Conservation (phyloP, 2,329 filamentous ascomycete species). For the Trichoderma koningii region DNA sequence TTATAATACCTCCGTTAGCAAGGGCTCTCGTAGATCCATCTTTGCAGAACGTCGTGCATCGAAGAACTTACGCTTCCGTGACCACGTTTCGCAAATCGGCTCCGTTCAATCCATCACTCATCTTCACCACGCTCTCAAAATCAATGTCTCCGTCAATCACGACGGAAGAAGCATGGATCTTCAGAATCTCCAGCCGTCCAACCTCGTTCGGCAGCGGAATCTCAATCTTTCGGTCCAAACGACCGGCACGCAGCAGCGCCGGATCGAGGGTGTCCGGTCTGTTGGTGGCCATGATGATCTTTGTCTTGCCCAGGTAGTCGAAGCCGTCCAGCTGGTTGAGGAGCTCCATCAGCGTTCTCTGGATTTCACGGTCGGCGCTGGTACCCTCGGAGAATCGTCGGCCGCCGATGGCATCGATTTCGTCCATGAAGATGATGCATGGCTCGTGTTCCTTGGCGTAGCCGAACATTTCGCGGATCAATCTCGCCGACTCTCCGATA, state of each 20-base stretch:
- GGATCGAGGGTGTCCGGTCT: slow-evolving; percentile 94
- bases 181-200: slow-evolving; percentile 91
- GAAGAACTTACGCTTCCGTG: slow-evolving; percentile 96
- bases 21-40: not conserved
- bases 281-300: slow-evolving; percentile 99
- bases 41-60: no score
- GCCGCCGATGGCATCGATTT: slow-evolving; percentile 98
- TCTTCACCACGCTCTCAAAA: slow-evolving; percentile 99
- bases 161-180: slow-evolving; percentile 90
- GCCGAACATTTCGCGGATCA: slow-evolving; percentile 99
- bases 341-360: slow-evolving; percentile 96
- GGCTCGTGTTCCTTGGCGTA: slow-evolving; percentile 99
- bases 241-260: slow-evolving; percentile 85
- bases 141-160: slow-evolving; percentile 93
- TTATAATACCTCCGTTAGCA: slow-evolving; percentile 26
- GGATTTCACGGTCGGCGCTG: slow-evolving; percentile 95
- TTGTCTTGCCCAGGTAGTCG: slow-evolving; percentile 98
- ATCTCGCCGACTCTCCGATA: slow-evolving; percentile 93
- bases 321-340: slow-evolving; percentile 98
- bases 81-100: slow-evolving; percentile 97
- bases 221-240: slow-evolving; percentile 96
- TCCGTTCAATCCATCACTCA: slow-evolving; percentile 97
- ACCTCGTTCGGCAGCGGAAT: slow-evolving; percentile 97
- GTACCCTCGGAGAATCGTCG: slow-evolving; percentile 96
- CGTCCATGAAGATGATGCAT: slow-evolving; percentile 99